phyloP scores from a whole-genome alignment of 371 early-diverging fungal genomes.

The Mucor lusitanicus region DNA sequence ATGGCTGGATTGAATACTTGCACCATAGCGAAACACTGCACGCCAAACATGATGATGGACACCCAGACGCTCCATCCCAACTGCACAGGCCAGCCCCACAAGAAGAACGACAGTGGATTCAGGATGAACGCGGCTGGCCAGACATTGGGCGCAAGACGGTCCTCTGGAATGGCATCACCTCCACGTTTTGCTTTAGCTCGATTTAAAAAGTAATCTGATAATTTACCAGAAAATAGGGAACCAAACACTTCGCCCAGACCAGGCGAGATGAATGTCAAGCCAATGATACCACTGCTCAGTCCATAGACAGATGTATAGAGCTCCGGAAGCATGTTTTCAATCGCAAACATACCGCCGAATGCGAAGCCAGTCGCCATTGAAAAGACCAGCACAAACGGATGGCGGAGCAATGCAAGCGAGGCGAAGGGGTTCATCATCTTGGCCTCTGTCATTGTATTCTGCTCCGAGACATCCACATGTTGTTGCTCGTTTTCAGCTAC shows the following conservation, averaged over 20 bases:
- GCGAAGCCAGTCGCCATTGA: slow-evolving; percentile 58
- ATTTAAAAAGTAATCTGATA: slow-evolving; percentile 53
- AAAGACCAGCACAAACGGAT: slow-evolving; percentile 55
- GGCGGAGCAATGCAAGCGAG: slow-evolving; percentile 44
- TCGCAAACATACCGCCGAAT: slow-evolving; percentile 60
- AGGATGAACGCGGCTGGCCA: slow-evolving; percentile 59
- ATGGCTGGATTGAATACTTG: slow-evolving; percentile 55
- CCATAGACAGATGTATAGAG: slow-evolving; percentile 38
- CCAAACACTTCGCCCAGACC: slow-evolving; percentile 61
- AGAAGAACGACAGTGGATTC: slow-evolving; percentile 54
- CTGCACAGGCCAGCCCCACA: slow-evolving; percentile 64
- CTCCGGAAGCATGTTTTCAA: slow-evolving; percentile 50
- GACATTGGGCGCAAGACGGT: slow-evolving; percentile 54
- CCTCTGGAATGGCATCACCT: slow-evolving; percentile 55
- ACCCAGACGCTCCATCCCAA: slow-evolving; percentile 53
- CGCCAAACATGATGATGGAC: slow-evolving; percentile 57
- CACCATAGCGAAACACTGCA: slow-evolving; percentile 64
- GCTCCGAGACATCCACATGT: not conserved
- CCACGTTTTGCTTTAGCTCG: slow-evolving; percentile 46
- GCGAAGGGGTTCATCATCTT: slow-evolving; percentile 41
- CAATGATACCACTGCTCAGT: slow-evolving; percentile 38
- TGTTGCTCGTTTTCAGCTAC: not conserved
- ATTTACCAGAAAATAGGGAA: slow-evolving; percentile 51
- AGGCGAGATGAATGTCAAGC: slow-evolving; percentile 45
- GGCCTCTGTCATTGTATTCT: slow-evolving; percentile 19